A percentile compares a stretch with the other conserved stretches of the same genome.
Conservation (phyloP, 2,329 filamentous ascomycete species). For the Alternaria consortialis region DNA sequence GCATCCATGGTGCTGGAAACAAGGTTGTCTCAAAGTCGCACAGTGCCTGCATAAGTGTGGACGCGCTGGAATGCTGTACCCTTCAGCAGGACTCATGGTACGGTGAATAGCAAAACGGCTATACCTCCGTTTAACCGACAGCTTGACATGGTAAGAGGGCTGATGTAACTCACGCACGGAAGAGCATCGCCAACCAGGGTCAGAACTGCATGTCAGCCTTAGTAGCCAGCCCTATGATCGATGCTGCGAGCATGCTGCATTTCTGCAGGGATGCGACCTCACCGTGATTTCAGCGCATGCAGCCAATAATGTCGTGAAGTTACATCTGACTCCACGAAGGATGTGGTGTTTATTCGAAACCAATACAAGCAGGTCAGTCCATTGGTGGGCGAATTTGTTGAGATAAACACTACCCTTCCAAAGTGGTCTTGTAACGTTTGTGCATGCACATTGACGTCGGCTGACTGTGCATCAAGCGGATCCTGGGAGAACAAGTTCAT, state of each 20-base stretch:
- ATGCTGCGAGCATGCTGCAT: conserved; percentile 15
- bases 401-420: neutral
- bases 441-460: neutral
- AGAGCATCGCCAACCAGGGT: conserved; percentile 1
- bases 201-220: conserved; percentile 23
- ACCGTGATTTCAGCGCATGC: conserved; percentile 26
- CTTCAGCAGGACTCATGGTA: conserved; percentile 15
- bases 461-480: conserved; percentile 2
- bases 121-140: conserved; percentile 12
- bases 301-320: neutral
- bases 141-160: neutral
- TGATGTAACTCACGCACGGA: neutral
- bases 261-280: conserved; percentile 31
- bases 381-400: conserved; percentile 1
- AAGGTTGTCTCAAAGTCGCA: conserved; percentile 2
- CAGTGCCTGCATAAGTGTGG: conserved; percentile 18
- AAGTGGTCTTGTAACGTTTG: neutral
- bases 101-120: conserved; percentile 27
- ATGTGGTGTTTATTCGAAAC: neutral
- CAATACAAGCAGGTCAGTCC: neutral
- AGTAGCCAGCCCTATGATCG: conserved; percentile 37
- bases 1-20: conserved; percentile 17
- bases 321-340: neutral
- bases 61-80: neutral
- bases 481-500: neutral